Percentiles rank a stretch among this genome's conserved stretches.
Evolutionary conservation across 2,329 filamentous ascomycete species (phyloP).

Genomic region (Botrytis galanthina): DNA sequence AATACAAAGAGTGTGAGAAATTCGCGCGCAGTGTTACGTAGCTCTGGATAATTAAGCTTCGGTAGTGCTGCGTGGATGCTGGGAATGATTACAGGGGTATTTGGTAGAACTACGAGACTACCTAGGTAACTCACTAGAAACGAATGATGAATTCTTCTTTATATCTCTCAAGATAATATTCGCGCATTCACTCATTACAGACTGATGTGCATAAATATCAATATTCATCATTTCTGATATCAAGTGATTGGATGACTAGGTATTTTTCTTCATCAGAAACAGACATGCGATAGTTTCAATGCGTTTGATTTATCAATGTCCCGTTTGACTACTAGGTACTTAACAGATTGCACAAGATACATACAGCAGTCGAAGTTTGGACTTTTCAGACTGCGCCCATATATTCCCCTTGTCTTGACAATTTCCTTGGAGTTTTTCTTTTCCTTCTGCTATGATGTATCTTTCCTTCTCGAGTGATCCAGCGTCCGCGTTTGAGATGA

Average conservation of each 20-base stretch:
- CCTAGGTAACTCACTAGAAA: neutral
- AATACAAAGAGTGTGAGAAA: neutral
- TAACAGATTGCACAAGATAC: neutral
- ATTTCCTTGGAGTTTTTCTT: neutral
- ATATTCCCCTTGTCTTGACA: neutral
- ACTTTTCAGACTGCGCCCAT: neutral
- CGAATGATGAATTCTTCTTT: neutral
- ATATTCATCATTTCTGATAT: neutral
- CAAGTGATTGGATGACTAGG: neutral
- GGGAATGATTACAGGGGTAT: neutral
- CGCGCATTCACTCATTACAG: neutral
- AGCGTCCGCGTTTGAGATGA: neutral
- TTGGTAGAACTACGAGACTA: too few relatives aligned
- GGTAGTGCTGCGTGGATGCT: neutral
- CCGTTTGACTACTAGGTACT: neutral
- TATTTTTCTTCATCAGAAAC: neutral
- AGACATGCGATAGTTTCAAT: neutral
- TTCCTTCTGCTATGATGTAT: neutral
- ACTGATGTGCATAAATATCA: neutral
- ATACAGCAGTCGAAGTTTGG: neutral
- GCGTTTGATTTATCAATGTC: neutral
- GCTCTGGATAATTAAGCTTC: constrained; percentile 5
- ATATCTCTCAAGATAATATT: neutral
- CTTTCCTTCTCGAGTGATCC: too few relatives aligned
- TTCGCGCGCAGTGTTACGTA: neutral